Percentiles rank a stretch among this genome's conserved stretches.
Conservation (phyloP, 2,329 filamentous ascomycete genomes). For the Pestalotiopsis sp. region DNA sequence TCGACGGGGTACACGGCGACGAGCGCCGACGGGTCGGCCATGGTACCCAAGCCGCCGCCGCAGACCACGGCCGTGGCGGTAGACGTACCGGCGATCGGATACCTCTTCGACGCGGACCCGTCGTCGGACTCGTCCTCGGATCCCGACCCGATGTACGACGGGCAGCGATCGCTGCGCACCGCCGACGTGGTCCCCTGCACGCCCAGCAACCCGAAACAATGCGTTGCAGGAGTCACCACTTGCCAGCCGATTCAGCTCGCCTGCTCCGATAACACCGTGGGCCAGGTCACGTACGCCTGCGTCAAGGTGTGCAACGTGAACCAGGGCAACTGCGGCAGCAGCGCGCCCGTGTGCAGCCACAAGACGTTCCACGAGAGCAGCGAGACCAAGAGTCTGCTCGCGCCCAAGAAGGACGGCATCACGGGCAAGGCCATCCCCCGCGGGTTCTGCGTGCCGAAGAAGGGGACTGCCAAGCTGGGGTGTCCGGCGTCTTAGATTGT, state of each 20-base stretch:
- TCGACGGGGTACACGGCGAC: constrained; percentile 18
- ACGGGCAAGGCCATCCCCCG: neutral
- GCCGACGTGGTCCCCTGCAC: neutral
- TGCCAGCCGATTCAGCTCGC: neutral
- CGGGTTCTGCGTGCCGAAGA: neutral
- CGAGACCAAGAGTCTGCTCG: neutral
- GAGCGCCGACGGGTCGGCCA: neutral
- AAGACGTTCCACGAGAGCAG: neutral
- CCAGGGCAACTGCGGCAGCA: neutral
- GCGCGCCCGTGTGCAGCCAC: neutral
- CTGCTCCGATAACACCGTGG: neutral
- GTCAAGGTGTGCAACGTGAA: neutral
- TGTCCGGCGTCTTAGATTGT: neutral
- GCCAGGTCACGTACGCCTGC: neutral
- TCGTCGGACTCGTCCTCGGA: neutral
- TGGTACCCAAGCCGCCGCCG: constrained; percentile 1
- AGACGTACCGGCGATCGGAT: neutral
- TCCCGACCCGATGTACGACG: neutral
- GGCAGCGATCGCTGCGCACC: neutral
- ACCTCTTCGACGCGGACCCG: neutral
- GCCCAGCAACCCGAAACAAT: neutral
- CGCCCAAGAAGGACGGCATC: neutral
- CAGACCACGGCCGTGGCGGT: constrained; percentile 1
- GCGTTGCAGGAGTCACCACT: neutral
- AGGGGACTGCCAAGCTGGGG: neutral